Base-by-base conservation (phyloP, 1,139 yeast genomes). In the Scheffersomyces parashehatae region DNA sequence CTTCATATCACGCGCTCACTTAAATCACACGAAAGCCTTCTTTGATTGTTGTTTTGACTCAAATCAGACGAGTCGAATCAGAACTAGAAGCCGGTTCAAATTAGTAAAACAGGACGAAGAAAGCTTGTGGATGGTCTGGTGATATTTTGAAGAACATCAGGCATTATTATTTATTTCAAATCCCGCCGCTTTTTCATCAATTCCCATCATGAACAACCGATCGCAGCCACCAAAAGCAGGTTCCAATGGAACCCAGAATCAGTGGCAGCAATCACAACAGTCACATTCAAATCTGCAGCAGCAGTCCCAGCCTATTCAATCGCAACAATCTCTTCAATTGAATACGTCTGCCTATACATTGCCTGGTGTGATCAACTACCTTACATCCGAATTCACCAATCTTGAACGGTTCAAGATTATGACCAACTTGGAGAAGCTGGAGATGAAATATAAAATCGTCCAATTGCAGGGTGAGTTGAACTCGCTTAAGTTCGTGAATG, bases 301-400 rank as follows among this genome's bases (percentile, higher is more conserved):
- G 33, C 56, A 43, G 12, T 49, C 41, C 28, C 54, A 43, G 12
- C 45, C 13, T 5, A 30, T 9, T 12, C 45, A 44, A 34, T 45
- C 44, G 35, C 41, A 44, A 28, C 51, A 54, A 39, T 48, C 40
- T 39, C 49, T 43, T 36, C 51, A 46, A 35, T 51, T 41, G 10
- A 50, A 47, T 12, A 37, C 56, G 31, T 14, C 50, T 29, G 45
- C 58, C 39, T 81, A 81, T 50, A 80, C 84, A 2, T 66, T 81
- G 24, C 86, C 86, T 0, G 86, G 86, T 2, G 81, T 81, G n/a
- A 81, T 81, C 63, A 81, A 79, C 54, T 81, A 81, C 54, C 64
- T 81, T 42, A 82, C 83, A 29, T 71, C 79, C 8, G 85, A 81
- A 51, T 81, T 81, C 61, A 79, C 85, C 28, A 74, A 77, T 46